Evolutionary conservation across 495 filamentous ascomycete species (phyloP).

Genomic region (Cairneyella variabilis): DNA sequence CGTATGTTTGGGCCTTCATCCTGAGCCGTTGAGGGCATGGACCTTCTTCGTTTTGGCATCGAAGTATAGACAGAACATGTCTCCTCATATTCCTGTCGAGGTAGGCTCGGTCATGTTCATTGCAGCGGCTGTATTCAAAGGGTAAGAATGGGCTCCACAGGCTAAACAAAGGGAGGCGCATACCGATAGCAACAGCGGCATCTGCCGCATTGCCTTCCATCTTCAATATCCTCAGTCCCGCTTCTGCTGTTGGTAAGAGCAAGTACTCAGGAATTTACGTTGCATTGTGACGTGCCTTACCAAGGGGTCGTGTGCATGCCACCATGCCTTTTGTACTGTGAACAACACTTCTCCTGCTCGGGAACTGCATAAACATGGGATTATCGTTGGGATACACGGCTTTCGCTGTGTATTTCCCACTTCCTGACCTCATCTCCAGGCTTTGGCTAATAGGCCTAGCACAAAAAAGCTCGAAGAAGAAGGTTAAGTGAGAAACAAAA

Average conservation of each 20-base stretch:
- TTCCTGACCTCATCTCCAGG: no score
- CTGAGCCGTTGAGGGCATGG: conserved; percentile 83
- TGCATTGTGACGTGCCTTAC: conserved; percentile 76
- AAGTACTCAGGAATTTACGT: conserved; percentile 87
- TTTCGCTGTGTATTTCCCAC: no score
- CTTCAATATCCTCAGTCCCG: neutral
- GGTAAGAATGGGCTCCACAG: no score
- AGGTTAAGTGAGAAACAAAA: no score
- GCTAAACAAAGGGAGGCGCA: conserved; percentile 5
- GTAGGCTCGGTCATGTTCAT: conserved; percentile 90
- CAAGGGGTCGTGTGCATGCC: conserved; percentile 83
- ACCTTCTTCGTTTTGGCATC: conserved; percentile 73
- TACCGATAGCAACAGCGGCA: conserved; percentile 83
- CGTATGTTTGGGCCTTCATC: conserved; percentile 65
- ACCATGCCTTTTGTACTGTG: conserved; percentile 44
- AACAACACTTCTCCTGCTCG: neutral
- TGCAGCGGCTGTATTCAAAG: conserved; percentile 67
- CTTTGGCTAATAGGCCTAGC: no score
- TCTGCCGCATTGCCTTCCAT: conserved; percentile 49
- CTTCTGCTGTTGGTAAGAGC: neutral
- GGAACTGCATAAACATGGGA: neutral
- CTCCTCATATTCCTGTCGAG: conserved; percentile 89
- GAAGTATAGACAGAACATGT: conserved; percentile 96
- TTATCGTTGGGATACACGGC: neutral
- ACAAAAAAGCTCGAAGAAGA: no score